phyloP scores from a whole-genome alignment of 179 eudicot genomes.

The Sideroxylon spinosum region DNA sequence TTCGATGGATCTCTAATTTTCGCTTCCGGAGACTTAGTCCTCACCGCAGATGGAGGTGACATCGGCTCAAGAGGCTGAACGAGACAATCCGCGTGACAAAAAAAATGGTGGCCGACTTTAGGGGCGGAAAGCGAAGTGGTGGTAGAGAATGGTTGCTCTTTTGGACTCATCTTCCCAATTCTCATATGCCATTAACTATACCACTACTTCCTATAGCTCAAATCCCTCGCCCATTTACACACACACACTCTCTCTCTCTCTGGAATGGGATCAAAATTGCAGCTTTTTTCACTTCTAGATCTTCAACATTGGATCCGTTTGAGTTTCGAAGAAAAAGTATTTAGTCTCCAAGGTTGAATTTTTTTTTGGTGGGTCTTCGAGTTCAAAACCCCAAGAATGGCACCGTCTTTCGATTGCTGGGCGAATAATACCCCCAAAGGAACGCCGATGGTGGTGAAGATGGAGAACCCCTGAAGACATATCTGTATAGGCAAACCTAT shows the following conservation, averaged over 20 bases:
- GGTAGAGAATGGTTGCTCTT: not conserved
- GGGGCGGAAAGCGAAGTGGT: no score
- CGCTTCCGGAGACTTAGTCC: no score
- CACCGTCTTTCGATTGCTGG: constrained; percentile 63
- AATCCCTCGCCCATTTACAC: no score
- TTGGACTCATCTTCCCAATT: not conserved
- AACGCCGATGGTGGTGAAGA: constrained; percentile 82
- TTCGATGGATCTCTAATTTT: no score
- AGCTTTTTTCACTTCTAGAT: not conserved
- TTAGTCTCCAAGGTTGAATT: not conserved
- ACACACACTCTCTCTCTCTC: not conserved
- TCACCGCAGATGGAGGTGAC: no score
- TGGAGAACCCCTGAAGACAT: constrained; percentile 95
- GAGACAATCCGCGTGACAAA: no score
- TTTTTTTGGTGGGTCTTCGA: constrained; percentile 2
- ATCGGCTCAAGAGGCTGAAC: no score
- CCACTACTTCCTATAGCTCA: no score
- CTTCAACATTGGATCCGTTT: constrained; percentile 9
- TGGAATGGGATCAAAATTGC: constrained; percentile 14
- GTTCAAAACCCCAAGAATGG: constrained; percentile 26
- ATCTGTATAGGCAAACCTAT: no score
- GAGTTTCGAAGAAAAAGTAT: not conserved
- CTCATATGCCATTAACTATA: not conserved
- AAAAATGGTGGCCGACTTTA: no score
- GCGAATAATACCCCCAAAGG: constrained; percentile 50